Conservation (phyloP, 805 yeast species). For the Candida manassasensis region DNA sequence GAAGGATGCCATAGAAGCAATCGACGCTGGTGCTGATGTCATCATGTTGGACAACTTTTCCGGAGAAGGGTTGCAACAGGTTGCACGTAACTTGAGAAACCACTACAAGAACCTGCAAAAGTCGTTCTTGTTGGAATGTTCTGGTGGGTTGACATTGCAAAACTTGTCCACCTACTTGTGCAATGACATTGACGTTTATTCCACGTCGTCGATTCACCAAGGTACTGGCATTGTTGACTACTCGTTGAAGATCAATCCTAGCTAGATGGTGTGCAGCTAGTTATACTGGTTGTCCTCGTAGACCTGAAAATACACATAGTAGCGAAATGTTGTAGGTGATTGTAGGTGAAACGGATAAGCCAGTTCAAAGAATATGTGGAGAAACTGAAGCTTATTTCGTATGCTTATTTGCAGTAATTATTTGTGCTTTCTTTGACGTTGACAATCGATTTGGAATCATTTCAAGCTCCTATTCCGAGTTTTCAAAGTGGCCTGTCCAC, state of each 20-base stretch:
- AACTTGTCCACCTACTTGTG: constrained; percentile 66
- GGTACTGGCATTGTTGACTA: constrained; percentile 83
- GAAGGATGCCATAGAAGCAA: constrained; percentile 87
- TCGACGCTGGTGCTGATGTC: constrained; percentile 91
- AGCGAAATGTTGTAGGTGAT: no score
- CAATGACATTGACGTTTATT: constrained; percentile 80
- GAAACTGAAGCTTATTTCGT: no score
- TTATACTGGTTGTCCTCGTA: constrained; percentile 1
- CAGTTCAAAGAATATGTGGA: no score
- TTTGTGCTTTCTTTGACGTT: no score
- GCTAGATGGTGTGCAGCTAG: constrained; percentile 3
- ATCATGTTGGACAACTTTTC: constrained; percentile 89
- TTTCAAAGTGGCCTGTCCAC: no score
- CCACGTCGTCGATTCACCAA: constrained; percentile 89
- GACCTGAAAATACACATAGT: background rate
- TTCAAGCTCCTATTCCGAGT: no score
- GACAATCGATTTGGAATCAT: no score
- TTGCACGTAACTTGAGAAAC: constrained; percentile 58
- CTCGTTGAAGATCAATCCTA: constrained; percentile 60
- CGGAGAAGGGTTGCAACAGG: constrained; percentile 57
- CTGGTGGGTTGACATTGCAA: constrained; percentile 78
- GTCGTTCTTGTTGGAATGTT: constrained; percentile 74
- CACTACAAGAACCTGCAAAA: constrained; percentile 46
- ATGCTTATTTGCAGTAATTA: no score
- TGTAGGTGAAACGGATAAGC: no score